Evolutionary conservation across 2,329 filamentous ascomycete genomes (phyloP).

Genomic region (Aspergillus amoenus): DNA sequence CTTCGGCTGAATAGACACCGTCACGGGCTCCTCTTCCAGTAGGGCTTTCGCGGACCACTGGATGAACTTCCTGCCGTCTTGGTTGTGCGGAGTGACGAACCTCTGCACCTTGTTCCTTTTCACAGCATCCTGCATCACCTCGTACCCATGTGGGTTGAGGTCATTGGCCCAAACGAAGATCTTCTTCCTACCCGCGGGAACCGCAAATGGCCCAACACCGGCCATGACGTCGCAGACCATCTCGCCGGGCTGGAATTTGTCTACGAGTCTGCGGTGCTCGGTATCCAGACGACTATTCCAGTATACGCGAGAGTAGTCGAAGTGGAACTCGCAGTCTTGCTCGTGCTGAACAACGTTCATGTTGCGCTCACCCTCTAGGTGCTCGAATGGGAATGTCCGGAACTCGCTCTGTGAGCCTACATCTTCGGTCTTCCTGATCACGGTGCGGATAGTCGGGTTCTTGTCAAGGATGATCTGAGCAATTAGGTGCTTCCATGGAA

Average conservation of each 20-base stretch:
- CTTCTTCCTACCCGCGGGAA: slow-evolving; percentile 83
- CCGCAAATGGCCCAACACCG: slow-evolving; percentile 90
- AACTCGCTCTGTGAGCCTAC: slow-evolving; percentile 84
- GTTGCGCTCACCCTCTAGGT: slow-evolving; percentile 78
- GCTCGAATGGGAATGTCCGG: slow-evolving; percentile 89
- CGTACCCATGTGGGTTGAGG: slow-evolving; percentile 86
- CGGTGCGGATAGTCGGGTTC: slow-evolving; percentile 75
- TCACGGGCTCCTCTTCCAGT: slow-evolving; percentile 49
- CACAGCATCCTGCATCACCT: slow-evolving; percentile 68
- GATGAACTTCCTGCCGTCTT: slow-evolving; percentile 82
- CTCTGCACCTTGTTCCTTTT: slow-evolving; percentile 73
- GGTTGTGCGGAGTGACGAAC: slow-evolving; percentile 77
- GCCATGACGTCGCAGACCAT: slow-evolving; percentile 97
- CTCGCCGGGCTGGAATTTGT: slow-evolving; percentile 76
- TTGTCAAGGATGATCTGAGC: slow-evolving; percentile 87
- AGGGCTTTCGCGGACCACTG: slow-evolving; percentile 62
- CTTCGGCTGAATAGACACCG: slow-evolving; percentile 53
- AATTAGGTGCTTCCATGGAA: slow-evolving; percentile 83
- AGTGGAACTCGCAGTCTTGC: slow-evolving; percentile 80
- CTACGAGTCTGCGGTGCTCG: slow-evolving; percentile 80
- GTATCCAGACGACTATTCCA: slow-evolving; percentile 93
- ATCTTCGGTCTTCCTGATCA: slow-evolving; percentile 93
- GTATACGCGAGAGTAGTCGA: slow-evolving; percentile 96
- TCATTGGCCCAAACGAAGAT: slow-evolving; percentile 98
- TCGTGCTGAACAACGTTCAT: slow-evolving; percentile 81